These are phyloP conservation scores for Prunus padus DNA, from an alignment of 306 rosid species.

Conservation along the genomic window DNA sequence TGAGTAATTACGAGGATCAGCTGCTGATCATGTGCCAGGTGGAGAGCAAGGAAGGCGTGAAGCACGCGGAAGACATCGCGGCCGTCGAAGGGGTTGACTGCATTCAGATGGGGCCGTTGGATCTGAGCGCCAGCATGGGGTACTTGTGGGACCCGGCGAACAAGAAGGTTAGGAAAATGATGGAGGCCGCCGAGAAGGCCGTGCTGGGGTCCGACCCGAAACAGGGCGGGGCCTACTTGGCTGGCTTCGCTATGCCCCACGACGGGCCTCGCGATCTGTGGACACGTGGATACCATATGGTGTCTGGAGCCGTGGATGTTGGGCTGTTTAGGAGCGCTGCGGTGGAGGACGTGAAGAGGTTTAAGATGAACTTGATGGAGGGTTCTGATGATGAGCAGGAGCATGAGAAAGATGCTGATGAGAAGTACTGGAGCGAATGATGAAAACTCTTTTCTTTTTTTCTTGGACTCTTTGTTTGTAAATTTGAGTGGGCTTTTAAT, in stretches of 20 bases:
- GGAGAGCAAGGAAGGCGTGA: constrained; percentile 54
- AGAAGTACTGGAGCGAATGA: constrained; percentile 80
- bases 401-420: constrained; percentile 48
- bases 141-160: constrained; percentile 73
- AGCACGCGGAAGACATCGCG: constrained; percentile 41
- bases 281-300: constrained; percentile 71
- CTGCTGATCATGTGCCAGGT: constrained; percentile 69
- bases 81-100: constrained; percentile 80
- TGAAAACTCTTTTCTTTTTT: neutral
- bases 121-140: constrained; percentile 81
- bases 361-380: constrained; percentile 40
- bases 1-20: constrained; percentile 59
- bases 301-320: constrained; percentile 63
- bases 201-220: constrained; percentile 40
- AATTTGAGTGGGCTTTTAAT: neutral
- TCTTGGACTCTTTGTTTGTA: neutral
- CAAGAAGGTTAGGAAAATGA: constrained; percentile 57
- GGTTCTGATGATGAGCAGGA: constrained; percentile 40
- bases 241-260: constrained; percentile 57
- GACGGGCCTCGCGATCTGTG: constrained; percentile 48
- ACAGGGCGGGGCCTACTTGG: constrained; percentile 44
- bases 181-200: constrained; percentile 58
- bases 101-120: constrained; percentile 83
- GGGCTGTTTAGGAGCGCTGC: constrained; percentile 55
- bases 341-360: constrained; percentile 62